Conservation (phyloP, 805 yeast genomes). For the Ogataea populi-albae region DNA sequence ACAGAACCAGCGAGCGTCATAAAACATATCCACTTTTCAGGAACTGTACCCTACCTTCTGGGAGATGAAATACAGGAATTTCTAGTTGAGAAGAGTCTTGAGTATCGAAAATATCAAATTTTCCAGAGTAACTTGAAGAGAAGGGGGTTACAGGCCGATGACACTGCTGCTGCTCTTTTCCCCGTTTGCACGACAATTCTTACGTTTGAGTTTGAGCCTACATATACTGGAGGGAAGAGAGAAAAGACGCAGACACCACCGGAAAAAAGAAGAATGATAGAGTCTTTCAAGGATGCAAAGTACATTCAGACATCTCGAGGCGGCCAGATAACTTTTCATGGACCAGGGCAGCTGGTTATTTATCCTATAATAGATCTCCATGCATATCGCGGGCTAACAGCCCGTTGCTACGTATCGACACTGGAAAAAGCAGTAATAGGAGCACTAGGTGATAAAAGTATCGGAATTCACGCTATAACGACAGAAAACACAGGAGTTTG, state of each 20-base stretch:
- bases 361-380: constrained; percentile 75
- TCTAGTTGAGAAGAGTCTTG: constrained; percentile 54
- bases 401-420: constrained; percentile 50
- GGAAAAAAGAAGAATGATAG: constrained; percentile 21
- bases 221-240: constrained; percentile 90
- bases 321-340: constrained; percentile 96
- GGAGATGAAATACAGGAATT: constrained; percentile 58
- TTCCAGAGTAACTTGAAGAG: constrained; percentile 18
- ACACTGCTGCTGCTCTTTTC: constrained; percentile 21
- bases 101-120: constrained; percentile 41
- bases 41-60: constrained; percentile 37
- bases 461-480: constrained; percentile 43
- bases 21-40: constrained; percentile 44
- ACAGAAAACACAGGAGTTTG: constrained; percentile 88
- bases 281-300: constrained; percentile 44
- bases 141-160: neutral
- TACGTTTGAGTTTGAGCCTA: constrained; percentile 82
- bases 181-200: constrained; percentile 66
- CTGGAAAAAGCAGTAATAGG: constrained; percentile 38
- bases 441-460: constrained; percentile 17
- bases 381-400: constrained; percentile 49
- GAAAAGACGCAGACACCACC: constrained; percentile 51
- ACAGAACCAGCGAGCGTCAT: constrained; percentile 31
- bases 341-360: constrained; percentile 89
- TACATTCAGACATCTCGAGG: constrained; percentile 85